These are phyloP conservation scores for Zymoseptoria pseudotritici DNA, from an alignment of 2,329 filamentous ascomycete genomes.

Conservation along the genomic window DNA sequence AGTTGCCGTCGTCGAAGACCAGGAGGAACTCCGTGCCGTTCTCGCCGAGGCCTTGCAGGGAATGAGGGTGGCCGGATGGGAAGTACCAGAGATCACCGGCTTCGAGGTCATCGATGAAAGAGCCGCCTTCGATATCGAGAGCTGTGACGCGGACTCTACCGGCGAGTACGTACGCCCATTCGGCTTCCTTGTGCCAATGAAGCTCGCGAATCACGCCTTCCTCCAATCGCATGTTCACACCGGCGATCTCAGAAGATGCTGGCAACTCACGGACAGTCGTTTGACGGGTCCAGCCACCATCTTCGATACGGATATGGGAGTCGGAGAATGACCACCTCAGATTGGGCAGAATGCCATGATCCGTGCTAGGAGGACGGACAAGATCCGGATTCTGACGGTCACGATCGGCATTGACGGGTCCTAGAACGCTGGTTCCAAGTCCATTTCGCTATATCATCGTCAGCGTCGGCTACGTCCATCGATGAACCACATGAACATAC, in stretches of 20 bases:
- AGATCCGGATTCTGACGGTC: constrained; percentile 65
- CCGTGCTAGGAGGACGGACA: constrained; percentile 64
- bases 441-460: constrained; percentile 20
- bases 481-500: constrained; percentile 26
- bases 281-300: constrained; percentile 70
- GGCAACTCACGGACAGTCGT: constrained; percentile 60
- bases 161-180: constrained; percentile 65
- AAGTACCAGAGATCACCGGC: constrained; percentile 79
- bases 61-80: constrained; percentile 69
- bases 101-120: constrained; percentile 67
- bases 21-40: constrained; percentile 61
- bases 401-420: constrained; percentile 61
- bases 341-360: constrained; percentile 62
- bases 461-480: neutral
- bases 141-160: constrained; percentile 65
- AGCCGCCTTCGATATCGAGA: constrained; percentile 66
- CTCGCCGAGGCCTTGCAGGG: constrained; percentile 61
- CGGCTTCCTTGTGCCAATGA: constrained; percentile 74
- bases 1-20: constrained; percentile 53
- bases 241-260: constrained; percentile 62
- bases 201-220: constrained; percentile 66
- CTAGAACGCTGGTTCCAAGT: constrained; percentile 57
- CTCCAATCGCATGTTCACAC: constrained; percentile 71
- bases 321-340: constrained; percentile 56
- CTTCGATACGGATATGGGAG: constrained; percentile 48